A percentile compares a stretch with the other conserved stretches of the same genome.
Evolutionary conservation across 2,329 filamentous ascomycete genomes (phyloP).

Genomic region (Truncatella angustata): DNA sequence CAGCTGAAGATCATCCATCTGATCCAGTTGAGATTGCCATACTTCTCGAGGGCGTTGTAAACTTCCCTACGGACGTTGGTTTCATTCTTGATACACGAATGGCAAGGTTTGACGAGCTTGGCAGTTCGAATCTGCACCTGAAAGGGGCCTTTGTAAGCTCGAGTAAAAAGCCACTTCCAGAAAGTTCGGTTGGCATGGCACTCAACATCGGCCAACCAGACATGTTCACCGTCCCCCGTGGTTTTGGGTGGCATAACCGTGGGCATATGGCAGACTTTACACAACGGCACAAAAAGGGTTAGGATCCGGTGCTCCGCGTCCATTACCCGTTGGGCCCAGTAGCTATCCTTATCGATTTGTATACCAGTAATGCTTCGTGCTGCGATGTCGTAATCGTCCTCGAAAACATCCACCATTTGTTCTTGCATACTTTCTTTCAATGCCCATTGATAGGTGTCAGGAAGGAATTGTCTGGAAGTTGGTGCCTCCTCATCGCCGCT

Average conservation of each 20-base stretch:
- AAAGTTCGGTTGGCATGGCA: slow-evolving; percentile 17
- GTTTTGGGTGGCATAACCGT: not conserved
- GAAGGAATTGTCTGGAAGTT: not conserved
- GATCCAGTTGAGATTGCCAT: not conserved
- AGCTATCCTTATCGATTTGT: not conserved
- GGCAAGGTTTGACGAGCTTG: slow-evolving; percentile 18
- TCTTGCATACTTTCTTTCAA: not conserved
- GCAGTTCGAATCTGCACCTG: slow-evolving; percentile 15
- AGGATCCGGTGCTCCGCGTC: slow-evolving; percentile 8
- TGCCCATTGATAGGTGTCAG: not conserved
- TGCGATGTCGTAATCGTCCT: not conserved
- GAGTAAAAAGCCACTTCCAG: slow-evolving; percentile 15
- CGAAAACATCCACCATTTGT: not conserved
- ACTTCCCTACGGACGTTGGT: slow-evolving; percentile 14
- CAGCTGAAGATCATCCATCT: slow-evolving; percentile 21
- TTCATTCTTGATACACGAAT: slow-evolving; percentile 17
- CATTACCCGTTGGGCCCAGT: not conserved
- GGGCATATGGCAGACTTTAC: slow-evolving; percentile 17
- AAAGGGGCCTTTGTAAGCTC: not conserved
- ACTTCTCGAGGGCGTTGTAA: slow-evolving; percentile 5
- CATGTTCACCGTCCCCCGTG: not conserved
- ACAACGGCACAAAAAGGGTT: slow-evolving; percentile 19
- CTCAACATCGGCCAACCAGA: slow-evolving; percentile 17
- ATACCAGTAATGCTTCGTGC: not conserved
- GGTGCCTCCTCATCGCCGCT: not conserved